Percentiles rank a stretch among this genome's conserved stretches.
Conservation (phyloP, 129 eudicot genomes). For the Silybum marianum region DNA sequence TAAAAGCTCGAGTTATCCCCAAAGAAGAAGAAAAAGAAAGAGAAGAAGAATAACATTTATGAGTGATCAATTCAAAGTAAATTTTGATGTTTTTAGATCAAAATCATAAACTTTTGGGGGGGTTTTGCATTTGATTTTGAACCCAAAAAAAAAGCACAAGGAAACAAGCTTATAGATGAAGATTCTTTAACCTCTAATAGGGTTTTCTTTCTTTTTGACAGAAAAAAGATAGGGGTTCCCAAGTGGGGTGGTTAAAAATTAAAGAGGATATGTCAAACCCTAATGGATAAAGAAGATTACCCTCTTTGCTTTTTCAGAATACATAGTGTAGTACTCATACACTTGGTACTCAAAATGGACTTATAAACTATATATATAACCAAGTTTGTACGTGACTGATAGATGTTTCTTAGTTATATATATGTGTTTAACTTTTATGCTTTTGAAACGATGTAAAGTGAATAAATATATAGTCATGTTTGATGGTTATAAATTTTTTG, state of each 20-base stretch:
- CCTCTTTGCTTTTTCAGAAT: constrained; percentile 38
- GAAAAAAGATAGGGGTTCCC: constrained; percentile 3
- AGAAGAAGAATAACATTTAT: constrained; percentile 44
- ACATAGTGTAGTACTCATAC: constrained; percentile 22
- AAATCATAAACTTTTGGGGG: constrained; percentile 36
- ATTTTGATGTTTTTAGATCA: constrained; percentile 40
- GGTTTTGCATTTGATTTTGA: constrained; percentile 42
- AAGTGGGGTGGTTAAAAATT: constrained; percentile 20
- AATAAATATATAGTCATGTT: not conserved
- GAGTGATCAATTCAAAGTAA: constrained; percentile 45
- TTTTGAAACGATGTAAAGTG: not conserved
- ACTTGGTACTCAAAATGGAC: constrained; percentile 23
- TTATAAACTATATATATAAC: not conserved
- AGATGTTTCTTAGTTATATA: not conserved
- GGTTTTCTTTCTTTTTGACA: constrained; percentile 39
- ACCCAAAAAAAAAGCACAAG: constrained; percentile 36
- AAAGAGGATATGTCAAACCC: constrained; percentile 41
- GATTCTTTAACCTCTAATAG: constrained; percentile 38
- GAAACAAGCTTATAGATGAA: constrained; percentile 41
- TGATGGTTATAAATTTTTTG: not conserved
- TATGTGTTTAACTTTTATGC: not conserved
- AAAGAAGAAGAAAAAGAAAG: constrained; percentile 32
- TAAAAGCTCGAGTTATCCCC: constrained; percentile 31
- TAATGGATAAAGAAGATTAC: constrained; percentile 33
- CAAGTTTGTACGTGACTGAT: not conserved